Base-by-base conservation (phyloP, 2,329 filamentous ascomycete species). In the Clarireedia homoeocarpa region DNA sequence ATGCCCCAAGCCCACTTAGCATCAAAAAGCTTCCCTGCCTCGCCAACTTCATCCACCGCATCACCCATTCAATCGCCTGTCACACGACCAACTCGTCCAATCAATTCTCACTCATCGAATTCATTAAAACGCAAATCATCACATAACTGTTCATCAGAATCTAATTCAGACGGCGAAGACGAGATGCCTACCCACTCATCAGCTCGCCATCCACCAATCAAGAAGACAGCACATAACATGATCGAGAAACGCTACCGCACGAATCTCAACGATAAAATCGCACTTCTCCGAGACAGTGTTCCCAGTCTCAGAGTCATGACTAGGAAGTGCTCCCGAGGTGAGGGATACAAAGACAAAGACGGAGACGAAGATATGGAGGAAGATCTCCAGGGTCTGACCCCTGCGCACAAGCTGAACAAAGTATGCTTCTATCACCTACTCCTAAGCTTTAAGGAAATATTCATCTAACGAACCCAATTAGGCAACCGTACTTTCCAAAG, bases 201-300 rank as follows among this genome's bases (percentile, higher is more conserved):
- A 15, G 36, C 38, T 4, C 55, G 51, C 4, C 57, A 68, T 62
- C 75, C 72, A 45, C 78, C 78, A 0, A 72, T 77, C 17, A 91
- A 89, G 74, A 91, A 91, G 75, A 87, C 86, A 34, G 86, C 88
- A 7, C 88, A 92, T 73, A 91, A 91, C 72, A 87, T 91, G 72
- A 90, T 91, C 62, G 88, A 92, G 72, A 91, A 91, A 74, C 77
- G 88, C 55, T 92, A 91, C 71, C 84, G 88, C 62, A 89, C 85
- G 52, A 92, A 92, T 66, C 76, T 92, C 57, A 91, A 91, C 68
- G 87, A 91, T 67, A 91, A 91, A 72, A 91, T 92, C 64, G 79
- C 86, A 17, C 85, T 86, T 51, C 74, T 91, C 46, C 78, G 86
- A 59, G 86, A 91, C 66, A 85, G 85, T 50, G 86, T 92, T 0